Base-by-base conservation (phyloP, 148 eudicot genomes). In the Diospyros kaki region DNA sequence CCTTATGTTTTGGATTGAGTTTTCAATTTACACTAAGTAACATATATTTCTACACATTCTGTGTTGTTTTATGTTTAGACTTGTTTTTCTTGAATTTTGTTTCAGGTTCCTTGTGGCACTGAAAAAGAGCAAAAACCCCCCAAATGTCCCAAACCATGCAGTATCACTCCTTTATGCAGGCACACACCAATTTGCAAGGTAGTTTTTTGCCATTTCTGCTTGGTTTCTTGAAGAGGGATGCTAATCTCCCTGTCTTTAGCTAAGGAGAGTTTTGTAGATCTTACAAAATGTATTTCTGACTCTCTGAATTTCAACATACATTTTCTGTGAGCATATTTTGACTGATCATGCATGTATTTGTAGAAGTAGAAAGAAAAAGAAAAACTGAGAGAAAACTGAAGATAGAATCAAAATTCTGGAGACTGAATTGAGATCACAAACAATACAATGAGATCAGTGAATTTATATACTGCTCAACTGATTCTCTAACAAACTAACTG, bases 101-200 rank as follows among this genome's bases (percentile, higher is more conserved):
- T 69, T 79, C 88, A 95, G 98, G 98, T 95, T 73, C 98, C 97
- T 76, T 95, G 98, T 83, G 98, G 98, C 75, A 89, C 92, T 64
- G 98, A 95, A 84, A 84, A 72, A 65, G 91, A 86, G 51, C 98
- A 95, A 78, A 92, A 89, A 77, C 98, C 98, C 58, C 98, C 98
- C 64, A 94, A 83, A 78, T 95, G 98, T 78, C 90, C 83, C 43
- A 92, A 95, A 87, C 85, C 69, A 69, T 95, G 98, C 79, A 80
- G 54, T 64, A 69, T 92, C 77, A 74, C 79, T 76, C 91, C 91
- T 68, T 80, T 95, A 56, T 95, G 98, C 84, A 89, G 91, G 82
- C 98, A 95, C 79, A 80, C 66, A 28, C 59, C 89, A 44, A 88
- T 3, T 77, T 74, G 75, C 75, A 95, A 95, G 98, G 98, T 94